Evolutionary conservation across 176 grass and related monocot genomes (phyloP).

Genomic region (Zoysia pacifica): DNA sequence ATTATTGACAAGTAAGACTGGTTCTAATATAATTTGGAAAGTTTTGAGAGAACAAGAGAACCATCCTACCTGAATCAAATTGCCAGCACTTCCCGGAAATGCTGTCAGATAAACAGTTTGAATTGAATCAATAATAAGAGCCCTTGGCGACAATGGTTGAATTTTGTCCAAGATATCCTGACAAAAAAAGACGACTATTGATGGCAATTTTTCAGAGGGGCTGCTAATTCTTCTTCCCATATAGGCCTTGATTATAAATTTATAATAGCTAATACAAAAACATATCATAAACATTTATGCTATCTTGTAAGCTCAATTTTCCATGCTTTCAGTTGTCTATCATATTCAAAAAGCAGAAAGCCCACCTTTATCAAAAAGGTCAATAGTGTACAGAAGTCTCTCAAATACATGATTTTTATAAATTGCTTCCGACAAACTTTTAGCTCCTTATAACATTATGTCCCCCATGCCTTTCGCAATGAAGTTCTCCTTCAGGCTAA

Average conservation of each 20-base stretch:
- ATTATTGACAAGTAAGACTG: neutral
- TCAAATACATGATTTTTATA: neutral
- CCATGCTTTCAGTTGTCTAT: neutral
- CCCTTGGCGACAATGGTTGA: conserved; percentile 60
- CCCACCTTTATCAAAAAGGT: neutral
- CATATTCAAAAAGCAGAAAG: neutral
- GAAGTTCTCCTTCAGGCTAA: too few relatives aligned
- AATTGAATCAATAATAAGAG: conserved; percentile 94
- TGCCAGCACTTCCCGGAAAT: conserved; percentile 92
- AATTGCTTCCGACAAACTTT: conserved; percentile 3
- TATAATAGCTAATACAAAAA: conserved; percentile 1
- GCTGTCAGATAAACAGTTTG: conserved; percentile 92
- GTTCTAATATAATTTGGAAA: conserved; percentile 14
- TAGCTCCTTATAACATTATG: conserved; percentile 11
- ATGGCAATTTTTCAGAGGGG: conserved; percentile 17
- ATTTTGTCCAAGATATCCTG: conserved; percentile 97
- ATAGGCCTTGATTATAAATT: conserved; percentile 26
- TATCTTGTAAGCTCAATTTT: neutral
- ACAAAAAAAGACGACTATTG: conserved; percentile 31
- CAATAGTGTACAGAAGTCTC: neutral
- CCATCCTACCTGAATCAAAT: conserved; percentile 59
- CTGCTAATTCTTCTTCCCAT: conserved; percentile 13
- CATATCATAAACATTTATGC: neutral
- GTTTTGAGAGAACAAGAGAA: conserved; percentile 20
- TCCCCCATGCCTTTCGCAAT: neutral